A percentile compares a stretch with the other conserved stretches of the same genome.
Conservation (phyloP, 257 asterid genomes). For the Paulownia fortunei region DNA sequence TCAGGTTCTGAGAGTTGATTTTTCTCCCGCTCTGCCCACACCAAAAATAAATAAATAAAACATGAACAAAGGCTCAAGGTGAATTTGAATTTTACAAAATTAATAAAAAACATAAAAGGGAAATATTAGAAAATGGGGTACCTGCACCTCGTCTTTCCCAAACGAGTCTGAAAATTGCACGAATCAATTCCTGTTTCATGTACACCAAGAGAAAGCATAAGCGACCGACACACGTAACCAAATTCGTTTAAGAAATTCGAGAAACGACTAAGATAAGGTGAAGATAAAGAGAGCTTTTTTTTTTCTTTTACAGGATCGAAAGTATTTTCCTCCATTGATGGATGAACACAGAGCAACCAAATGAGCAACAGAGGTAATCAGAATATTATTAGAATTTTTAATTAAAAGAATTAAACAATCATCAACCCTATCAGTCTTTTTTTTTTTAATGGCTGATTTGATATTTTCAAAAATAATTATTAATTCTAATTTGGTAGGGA, state of each 20-base stretch:
- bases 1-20: constrained; percentile 64
- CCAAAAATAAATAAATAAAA: neutral
- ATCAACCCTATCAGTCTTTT: neutral
- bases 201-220: constrained; percentile 22
- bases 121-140: constrained; percentile 10
- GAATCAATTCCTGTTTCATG: constrained; percentile 71
- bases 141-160: constrained; percentile 90
- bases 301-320: constrained; percentile 63
- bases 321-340: constrained; percentile 58
- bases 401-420: neutral
- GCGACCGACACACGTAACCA: neutral
- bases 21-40: constrained; percentile 71
- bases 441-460: neutral
- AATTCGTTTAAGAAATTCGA: neutral
- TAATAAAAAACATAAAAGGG: neutral
- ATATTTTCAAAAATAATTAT: no score
- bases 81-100: neutral
- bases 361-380: neutral
- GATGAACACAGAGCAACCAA: neutral
- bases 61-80: neutral
- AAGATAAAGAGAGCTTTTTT: neutral
- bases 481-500: no score
- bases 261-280: neutral
- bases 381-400: no score
- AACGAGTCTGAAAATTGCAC: constrained; percentile 73